Evolutionary conservation across 2,329 filamentous ascomycete genomes (phyloP), one percentile per base, ranked within the genome.

Genomic region (Cercospora janseana): DNA sequence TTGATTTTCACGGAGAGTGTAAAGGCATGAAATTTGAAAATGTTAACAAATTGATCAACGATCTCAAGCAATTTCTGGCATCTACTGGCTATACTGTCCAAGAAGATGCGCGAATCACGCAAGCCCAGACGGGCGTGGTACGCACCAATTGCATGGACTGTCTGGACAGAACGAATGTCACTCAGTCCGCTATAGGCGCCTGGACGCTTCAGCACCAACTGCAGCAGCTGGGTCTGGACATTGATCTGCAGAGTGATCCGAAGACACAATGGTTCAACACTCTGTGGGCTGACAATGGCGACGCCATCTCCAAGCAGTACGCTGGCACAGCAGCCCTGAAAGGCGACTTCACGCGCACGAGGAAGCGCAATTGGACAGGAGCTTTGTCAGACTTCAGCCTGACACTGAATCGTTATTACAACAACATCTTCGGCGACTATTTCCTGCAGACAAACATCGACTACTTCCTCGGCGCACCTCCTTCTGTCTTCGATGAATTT

Each of bases 101-200:
- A 10, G 69, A 75, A 6, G 64, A 73, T 23, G 71, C 73, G 13
- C 65, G 68, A 16, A 56, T 72, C 2, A 51, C 70, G 15, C 68
- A 70, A 26, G 68, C 66, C 38, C 91, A 96, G 66, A 76, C 73
- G 20, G 91, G 91, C 1, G 81, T 95, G 5, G 68, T 97, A n/a
- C 80, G 93, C 49, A 96, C 90, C 1, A 98, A 98, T 65, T 98
- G 93, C 69, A 97, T 98, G 93, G 93, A 98, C 65, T 98, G 93
- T 61, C 75, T 98, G 7, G 93, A 98, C 67, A 82, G 93, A 16
- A 98, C 93, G 2, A 97, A 97, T 60, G 91, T 98, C 16, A 90
- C 91, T 31, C 92, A 97, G 69, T 95, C 88, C 64, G 93, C 90
- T 0, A 91, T 91, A 66, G 93, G 82, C 4, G 87, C 89, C 63